These are phyloP conservation scores for Penicillium sp. DNA, from an alignment of 2,329 filamentous ascomycete species.

Conservation along the genomic window DNA sequence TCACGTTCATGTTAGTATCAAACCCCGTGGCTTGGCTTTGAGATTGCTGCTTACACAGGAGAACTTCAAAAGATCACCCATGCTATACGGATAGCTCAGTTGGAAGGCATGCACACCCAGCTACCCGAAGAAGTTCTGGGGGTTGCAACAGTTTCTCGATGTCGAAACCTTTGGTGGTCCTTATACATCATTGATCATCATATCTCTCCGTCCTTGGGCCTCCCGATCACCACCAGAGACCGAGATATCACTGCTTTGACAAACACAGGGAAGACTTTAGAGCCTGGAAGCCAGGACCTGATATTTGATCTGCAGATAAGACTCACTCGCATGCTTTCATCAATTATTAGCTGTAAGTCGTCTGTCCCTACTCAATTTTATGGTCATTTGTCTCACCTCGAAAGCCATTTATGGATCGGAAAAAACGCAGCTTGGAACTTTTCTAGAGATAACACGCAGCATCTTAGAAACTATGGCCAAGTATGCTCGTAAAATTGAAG, in stretches of 20 bases:
- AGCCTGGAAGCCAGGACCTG: neutral
- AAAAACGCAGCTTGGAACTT: neutral
- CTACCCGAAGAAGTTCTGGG: conserved; percentile 42
- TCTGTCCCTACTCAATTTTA: too few relatives aligned
- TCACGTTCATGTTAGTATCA: neutral
- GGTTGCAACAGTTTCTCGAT: conserved; percentile 31
- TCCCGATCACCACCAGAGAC: conserved; percentile 43
- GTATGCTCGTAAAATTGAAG: neutral
- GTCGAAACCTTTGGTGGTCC: conserved; percentile 46
- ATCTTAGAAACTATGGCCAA: neutral
- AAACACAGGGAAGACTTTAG: neutral
- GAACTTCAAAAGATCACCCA: conserved; percentile 35
- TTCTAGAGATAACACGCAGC: neutral
- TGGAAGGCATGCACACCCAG: conserved; percentile 45
- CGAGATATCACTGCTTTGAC: neutral
- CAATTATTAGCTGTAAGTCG: neutral
- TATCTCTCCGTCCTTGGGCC: conserved; percentile 42
- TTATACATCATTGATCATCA: conserved; percentile 46
- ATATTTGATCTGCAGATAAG: neutral
- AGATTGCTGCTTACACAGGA: neutral
- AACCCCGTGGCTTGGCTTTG: neutral
- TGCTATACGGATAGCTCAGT: conserved; percentile 44
- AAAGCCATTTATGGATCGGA: neutral
- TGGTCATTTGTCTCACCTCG: too few relatives aligned
- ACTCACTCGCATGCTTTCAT: neutral